These are phyloP conservation scores for Dendrobium chrysotoxum DNA, from an alignment of 106 monocot species.

Conservation along the genomic window DNA sequence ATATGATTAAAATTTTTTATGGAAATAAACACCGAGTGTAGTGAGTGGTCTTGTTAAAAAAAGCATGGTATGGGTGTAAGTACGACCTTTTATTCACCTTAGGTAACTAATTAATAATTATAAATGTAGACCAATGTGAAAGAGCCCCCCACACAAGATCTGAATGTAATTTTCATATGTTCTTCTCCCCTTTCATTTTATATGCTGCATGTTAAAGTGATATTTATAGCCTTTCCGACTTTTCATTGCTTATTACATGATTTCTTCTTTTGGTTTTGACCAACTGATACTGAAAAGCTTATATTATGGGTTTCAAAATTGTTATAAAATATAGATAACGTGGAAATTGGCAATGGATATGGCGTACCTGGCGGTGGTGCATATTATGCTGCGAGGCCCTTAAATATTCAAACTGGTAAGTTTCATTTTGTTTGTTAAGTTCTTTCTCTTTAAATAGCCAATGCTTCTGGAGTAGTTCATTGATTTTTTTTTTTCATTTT, in stretches of 20 bases:
- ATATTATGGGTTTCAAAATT: neutral
- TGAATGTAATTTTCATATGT: neutral
- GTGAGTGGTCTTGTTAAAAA: neutral
- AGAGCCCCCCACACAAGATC: neutral
- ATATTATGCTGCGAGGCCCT: constrained; percentile 42
- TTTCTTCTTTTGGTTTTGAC: neutral
- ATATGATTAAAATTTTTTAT: too few relatives aligned
- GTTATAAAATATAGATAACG: constrained; percentile 44
- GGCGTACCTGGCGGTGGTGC: constrained; percentile 99
- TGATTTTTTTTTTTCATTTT: neutral
- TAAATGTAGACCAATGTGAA: neutral
- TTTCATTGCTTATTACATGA: neutral
- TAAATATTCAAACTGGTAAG: constrained; percentile 34
- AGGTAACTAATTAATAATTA: neutral
- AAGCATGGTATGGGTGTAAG: neutral
- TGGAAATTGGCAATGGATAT: constrained; percentile 99
- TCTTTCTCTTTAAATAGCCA: neutral
- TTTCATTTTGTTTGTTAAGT: constrained; percentile 8
- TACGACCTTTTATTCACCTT: neutral
- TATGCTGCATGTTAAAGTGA: neutral
- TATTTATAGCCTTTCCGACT: neutral
- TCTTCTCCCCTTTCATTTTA: neutral
- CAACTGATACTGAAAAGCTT: neutral
- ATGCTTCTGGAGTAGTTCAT: neutral
- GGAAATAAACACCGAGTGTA: too few relatives aligned